A percentile compares a stretch with the other conserved stretches of the same genome.
Evolutionary conservation across 192 early-diverging fungal genomes (phyloP).

Genomic region (Umbelopsis ramanniana): DNA sequence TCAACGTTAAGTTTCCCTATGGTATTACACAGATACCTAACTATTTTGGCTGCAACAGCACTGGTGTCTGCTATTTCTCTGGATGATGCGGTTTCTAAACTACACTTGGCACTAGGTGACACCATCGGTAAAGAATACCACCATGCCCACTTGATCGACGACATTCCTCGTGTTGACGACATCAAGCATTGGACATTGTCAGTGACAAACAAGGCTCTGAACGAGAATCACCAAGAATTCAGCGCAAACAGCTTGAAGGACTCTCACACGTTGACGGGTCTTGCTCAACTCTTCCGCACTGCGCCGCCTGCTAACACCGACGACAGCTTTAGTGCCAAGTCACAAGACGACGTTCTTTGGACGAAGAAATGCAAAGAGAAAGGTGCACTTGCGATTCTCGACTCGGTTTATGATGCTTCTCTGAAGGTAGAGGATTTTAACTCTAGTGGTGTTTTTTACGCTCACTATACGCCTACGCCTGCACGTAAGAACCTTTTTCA

Average conservation of each 20-base stretch:
- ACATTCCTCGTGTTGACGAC: constrained; percentile 7
- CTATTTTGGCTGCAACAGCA: neutral
- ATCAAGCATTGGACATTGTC: constrained; percentile 16
- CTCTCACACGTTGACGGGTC: neutral
- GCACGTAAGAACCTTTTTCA: neutral
- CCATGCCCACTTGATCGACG: constrained; percentile 11
- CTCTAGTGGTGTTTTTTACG: neutral
- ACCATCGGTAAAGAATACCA: constrained; percentile 23
- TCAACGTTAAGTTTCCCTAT: neutral
- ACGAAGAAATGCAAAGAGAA: constrained; percentile 10
- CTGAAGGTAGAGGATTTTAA: constrained; percentile 15
- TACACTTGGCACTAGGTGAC: constrained; percentile 19
- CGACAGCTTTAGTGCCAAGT: neutral
- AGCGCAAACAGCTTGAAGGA: neutral
- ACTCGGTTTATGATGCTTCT: constrained; percentile 22
- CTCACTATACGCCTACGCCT: constrained; percentile 14
- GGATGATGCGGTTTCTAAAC: constrained; percentile 25
- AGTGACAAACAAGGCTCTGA: constrained; percentile 5
- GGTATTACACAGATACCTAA: neutral
- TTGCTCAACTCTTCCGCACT: constrained; percentile 8
- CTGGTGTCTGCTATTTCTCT: neutral
- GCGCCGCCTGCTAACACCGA: neutral
- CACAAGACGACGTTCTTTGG: neutral
- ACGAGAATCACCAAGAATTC: constrained; percentile 5
- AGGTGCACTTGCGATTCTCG: constrained; percentile 23